A percentile compares a stretch with the other conserved stretches of the same genome.
These are phyloP conservation scores for Pecoramyces ruminantium DNA, from an alignment of 192 early-diverging fungal genomes.

Conservation along the genomic window DNA sequence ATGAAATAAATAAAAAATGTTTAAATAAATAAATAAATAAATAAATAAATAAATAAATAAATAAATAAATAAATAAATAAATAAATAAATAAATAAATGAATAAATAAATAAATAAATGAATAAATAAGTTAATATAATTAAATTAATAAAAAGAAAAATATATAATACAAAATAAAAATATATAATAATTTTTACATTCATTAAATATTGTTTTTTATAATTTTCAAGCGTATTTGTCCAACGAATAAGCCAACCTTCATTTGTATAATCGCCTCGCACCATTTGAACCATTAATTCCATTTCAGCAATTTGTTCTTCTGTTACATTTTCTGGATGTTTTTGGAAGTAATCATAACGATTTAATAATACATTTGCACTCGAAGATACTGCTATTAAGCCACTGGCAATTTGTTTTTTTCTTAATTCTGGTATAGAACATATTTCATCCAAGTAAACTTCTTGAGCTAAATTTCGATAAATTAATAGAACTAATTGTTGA, in stretches of 20 bases:
- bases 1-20: no score
- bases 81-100: no score
- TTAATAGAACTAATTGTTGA: conserved; percentile 31
- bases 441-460: conserved; percentile 44
- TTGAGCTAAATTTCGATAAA: conserved; percentile 31
- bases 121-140: no score
- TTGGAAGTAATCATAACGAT: conserved; percentile 13
- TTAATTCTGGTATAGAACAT: conserved; percentile 27
- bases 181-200: background rate
- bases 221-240: conserved; percentile 3
- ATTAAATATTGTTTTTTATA: background rate
- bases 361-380: conserved; percentile 4
- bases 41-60: no score
- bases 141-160: no score
- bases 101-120: no score
- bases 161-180: no score
- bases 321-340: conserved; percentile 18
- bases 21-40: no score
- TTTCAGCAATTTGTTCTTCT: conserved; percentile 11
- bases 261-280: conserved; percentile 28
- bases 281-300: conserved; percentile 13
- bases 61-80: no score
- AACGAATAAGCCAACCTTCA: conserved; percentile 35
- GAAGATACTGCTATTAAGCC: conserved; percentile 24
- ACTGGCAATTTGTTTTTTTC: conserved; percentile 34